Evolutionary conservation across 164 flowering plant genomes (phyloP), one percentile per base, ranked within the genome.

Genomic region (Stephania cephalantha): DNA sequence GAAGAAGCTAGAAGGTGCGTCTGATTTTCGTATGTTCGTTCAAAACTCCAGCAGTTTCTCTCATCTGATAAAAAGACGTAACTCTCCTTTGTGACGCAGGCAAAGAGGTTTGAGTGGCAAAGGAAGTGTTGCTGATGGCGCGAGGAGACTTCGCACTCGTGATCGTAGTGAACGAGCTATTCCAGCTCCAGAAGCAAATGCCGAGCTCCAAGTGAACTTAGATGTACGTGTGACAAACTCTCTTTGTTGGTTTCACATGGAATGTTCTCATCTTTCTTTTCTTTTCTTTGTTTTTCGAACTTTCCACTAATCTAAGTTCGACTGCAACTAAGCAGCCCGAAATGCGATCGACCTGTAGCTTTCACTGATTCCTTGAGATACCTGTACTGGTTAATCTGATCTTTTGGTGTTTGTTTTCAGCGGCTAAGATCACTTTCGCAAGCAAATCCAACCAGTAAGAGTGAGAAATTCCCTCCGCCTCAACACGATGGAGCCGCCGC

Each of bases 391-490:
- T n/a, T 68, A 17, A 30, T 42, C 46, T 50, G 20, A 35, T n/a
- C 46, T 48, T 15, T 55, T 73, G 65, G 13, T n/a, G 42, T 73
- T 48, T 22, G 10, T 71, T 77, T 84, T 9, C 93, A 94, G 98
- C 85, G 88, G 72, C 73, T 91, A 85, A 85, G 95, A 84, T 70
- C 84, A 13, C 76, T 84, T 70, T 78, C 87, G 8, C 91, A 88
- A 72, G 75, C 86, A 73, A 90, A 90, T 84, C 85, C 87, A 9
- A 90, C 85, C 81, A 94, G 94, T 89, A 94, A 92, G 87, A 94
- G 98, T 29, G 97, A 94, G 85, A 94, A 91, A 80, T 94, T 94
- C 76, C 98, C 98, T 1, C 98, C 98, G 18, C 98, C 98, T 4
- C 95, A 94, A 83, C 91, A 92, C 74, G 98, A 92, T 78, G 98